These are phyloP conservation scores for Picochlorum sp. DNA, from an alignment of 139 green algal genomes.

Conservation along the genomic window DNA sequence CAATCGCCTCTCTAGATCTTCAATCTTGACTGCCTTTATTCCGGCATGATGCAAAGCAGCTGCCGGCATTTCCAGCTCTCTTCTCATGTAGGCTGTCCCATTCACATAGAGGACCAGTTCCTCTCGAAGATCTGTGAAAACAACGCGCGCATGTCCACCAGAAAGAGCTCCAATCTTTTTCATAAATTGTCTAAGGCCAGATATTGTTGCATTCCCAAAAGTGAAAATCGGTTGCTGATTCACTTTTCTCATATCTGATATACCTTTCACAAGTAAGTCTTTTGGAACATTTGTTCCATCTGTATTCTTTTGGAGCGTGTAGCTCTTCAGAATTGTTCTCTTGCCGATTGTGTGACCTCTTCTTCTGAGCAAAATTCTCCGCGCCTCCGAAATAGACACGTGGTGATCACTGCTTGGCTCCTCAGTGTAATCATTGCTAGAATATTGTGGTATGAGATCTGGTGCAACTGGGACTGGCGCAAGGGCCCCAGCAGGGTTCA, in stretches of 20 bases:
- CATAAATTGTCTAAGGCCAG: conserved; percentile 52
- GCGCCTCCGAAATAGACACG: conserved; percentile 39
- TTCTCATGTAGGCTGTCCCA: conserved; percentile 61
- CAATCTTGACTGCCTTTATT: conserved; percentile 48
- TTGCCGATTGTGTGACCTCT: conserved; percentile 58
- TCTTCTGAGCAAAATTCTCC: conserved; percentile 54
- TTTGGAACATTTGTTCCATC: neutral
- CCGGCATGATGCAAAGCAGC: conserved; percentile 77
- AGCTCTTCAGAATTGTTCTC: conserved; percentile 84
- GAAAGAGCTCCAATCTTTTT: conserved; percentile 38
- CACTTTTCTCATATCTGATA: conserved; percentile 36
- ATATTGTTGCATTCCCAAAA: conserved; percentile 28
- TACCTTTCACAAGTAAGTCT: conserved; percentile 23
- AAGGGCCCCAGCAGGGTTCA: conserved; percentile 67
- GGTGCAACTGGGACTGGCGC: conserved; percentile 47
- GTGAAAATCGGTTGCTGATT: conserved; percentile 32
- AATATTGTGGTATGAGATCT: conserved; percentile 10
- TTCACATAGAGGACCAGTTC: conserved; percentile 83
- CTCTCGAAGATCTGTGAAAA: conserved; percentile 79
- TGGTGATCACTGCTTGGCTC: neutral
- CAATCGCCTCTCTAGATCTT: conserved; percentile 42
- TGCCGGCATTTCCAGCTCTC: conserved; percentile 80
- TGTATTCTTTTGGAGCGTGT: conserved; percentile 8
- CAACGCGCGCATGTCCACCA: conserved; percentile 36
- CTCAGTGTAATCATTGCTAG: neutral